Conservation (phyloP, 345 rosid species). For the Ceriops decandra region DNA sequence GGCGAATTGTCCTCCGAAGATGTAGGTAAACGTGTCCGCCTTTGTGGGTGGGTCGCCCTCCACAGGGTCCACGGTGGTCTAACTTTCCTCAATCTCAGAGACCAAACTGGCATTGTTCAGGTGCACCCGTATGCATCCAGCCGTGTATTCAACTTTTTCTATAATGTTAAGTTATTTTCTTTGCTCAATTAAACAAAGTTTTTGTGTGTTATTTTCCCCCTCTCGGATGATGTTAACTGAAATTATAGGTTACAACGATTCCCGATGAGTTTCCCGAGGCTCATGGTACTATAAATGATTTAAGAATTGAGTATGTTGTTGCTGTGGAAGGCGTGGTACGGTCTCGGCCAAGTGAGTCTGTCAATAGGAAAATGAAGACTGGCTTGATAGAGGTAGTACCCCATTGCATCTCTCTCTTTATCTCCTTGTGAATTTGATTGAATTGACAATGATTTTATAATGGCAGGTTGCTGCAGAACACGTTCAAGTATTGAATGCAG, state of each 20-base stretch:
- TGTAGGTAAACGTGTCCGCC: slow-evolving; percentile 74
- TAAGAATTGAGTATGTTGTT: slow-evolving; percentile 82
- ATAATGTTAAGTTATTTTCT: not conserved
- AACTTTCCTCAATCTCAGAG: slow-evolving; percentile 89
- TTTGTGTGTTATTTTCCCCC: not conserved
- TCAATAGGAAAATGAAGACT: slow-evolving; percentile 84
- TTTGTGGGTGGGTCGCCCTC: slow-evolving; percentile 96
- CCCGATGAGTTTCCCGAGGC: slow-evolving; percentile 85
- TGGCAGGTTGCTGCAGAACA: slow-evolving; percentile 75
- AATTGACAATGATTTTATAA: not conserved
- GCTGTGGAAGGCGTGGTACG: slow-evolving; percentile 73
- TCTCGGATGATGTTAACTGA: not conserved
- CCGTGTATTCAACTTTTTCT: not conserved
- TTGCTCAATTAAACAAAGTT: not conserved
- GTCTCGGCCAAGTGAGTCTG: slow-evolving; percentile 65
- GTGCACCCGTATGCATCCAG: slow-evolving; percentile 20
- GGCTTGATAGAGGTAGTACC: slow-evolving; percentile 67
- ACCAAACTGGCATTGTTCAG: slow-evolving; percentile 94
- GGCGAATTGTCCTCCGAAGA: slow-evolving; percentile 60
- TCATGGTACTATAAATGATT: slow-evolving; percentile 56
- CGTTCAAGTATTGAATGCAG: slow-evolving; percentile 78
- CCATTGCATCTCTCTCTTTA: not conserved
- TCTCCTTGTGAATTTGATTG: not conserved
- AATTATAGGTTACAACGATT: slow-evolving; percentile 60
- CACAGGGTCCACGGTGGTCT: slow-evolving; percentile 89